Evolutionary conservation across 306 rosid genomes (phyloP), one percentile per base, ranked within the genome.

Genomic region (Corylus avellana): DNA sequence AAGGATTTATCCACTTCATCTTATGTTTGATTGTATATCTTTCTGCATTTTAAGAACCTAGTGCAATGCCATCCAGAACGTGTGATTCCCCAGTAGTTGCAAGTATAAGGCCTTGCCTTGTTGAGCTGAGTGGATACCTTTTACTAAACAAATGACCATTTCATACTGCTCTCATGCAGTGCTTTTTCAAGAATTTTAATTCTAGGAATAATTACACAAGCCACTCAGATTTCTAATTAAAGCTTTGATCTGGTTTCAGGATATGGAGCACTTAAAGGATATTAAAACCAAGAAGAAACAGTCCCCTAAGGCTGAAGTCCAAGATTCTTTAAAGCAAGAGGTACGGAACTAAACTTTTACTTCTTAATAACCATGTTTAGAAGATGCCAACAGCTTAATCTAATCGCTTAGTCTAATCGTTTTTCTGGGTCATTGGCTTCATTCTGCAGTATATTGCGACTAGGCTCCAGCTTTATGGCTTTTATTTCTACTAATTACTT

Each of bases 301-400:
- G 79, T 88, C 84, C 53, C 92, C 90, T n/a, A 78, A 82, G 71
- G 67, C 81, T 77, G 85, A 88, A 79, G 89, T 85, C 48, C 98
- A 91, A 77, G 75, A 77, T 68, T 80, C 91, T 75, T 82, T 93
- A 73, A 93, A 91, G 79, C 97, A 93, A 84, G 99, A 96, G 99
- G 99, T 90, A 81, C 73, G 66, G 22, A 77, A 46, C 67, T 63
- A 72, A 10, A 83, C 56, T 53, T 72, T 25, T 76, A 67, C 58
- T 10, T 77, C 77, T 77, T 78, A 35, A 68, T 61, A 69, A 11
- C 46, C 80, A 64, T 64, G 61, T 35, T 39, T 8, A 16, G 32
- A 67, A 67, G 32, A 67, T 39, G 4, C 51, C 18, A 27, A 18
- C 42, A n/a, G 49, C 51, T 42, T 67, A 67, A 67, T 9, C 72